Conservation (phyloP, 2,329 filamentous ascomycete species). For the Aphanocladium album region DNA sequence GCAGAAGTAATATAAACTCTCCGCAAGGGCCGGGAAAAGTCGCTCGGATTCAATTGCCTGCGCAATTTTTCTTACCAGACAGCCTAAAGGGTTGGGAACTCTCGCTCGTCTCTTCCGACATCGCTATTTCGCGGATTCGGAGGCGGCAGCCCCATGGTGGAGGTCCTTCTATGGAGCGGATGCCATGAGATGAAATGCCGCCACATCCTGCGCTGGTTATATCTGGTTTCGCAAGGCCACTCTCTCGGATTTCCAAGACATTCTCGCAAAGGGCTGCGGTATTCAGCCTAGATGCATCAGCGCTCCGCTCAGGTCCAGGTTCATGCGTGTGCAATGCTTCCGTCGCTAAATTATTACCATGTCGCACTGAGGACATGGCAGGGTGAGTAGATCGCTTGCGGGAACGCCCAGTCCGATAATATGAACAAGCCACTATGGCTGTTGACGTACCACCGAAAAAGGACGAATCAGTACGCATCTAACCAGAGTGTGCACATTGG, state of each 20-base stretch:
- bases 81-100: not conserved
- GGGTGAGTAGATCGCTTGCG: constrained; percentile 1
- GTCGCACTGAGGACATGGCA: not conserved
- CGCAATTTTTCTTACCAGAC: not conserved
- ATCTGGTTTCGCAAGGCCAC: not conserved
- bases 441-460: not conserved
- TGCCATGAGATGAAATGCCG: not conserved
- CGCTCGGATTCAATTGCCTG: not conserved
- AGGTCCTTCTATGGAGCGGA: not conserved
- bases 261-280: not conserved
- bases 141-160: too few species aligned
- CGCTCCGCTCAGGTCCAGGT: not conserved
- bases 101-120: not conserved
- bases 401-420: not conserved
- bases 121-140: not conserved
- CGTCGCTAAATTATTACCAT: constrained; percentile 3
- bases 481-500: not conserved
- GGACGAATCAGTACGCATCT: not conserved
- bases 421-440: not conserved
- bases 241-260: not conserved
- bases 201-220: not conserved
- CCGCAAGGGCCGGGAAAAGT: not conserved
- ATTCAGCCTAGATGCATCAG: not conserved
- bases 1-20: not conserved
- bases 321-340: not conserved